Evolutionary conservation across 2,329 filamentous ascomycete genomes (phyloP), one percentile per base, ranked within the genome.

Genomic region (Ilyonectria robusta): DNA sequence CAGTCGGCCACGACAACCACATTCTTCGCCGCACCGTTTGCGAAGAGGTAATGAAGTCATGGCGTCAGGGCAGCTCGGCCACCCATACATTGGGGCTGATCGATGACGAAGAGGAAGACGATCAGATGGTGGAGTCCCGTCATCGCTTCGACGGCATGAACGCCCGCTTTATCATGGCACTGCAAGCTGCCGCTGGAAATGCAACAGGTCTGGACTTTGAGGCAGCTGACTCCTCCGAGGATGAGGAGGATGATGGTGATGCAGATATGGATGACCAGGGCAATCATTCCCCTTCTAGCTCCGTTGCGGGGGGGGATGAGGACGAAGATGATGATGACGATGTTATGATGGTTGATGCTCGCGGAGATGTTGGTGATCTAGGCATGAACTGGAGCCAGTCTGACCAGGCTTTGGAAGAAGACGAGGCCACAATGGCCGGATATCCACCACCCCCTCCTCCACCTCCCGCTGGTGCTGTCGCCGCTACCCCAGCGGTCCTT

Each of bases 11-110:
- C 35, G 94, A 99, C 76, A 89, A 91, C 68, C 86, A 93, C 66
- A 90, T 98, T 19, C 84, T 99, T 48, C 89, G 94, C 42, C 91
- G 90, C 58, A 90, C 92, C 7, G 89, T 99, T 44, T 99, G 96
- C 76, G 94, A 98, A 79, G 94, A 99, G 80, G 88, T 98, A 75
- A 89, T 99, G 67, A 92, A 91, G 72, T 89, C 93, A 1, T 99
- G 96, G 96, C 89, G 91, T 35, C 89, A 92, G 71, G 96, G 96
- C 6, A 98, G 96, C 77, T 88, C 89, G 62, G 96, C 92, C 7
- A 91, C 87, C 50, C 95, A 98, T 78, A 92, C 90, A 21, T 44
- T 76, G 21, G 80, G 81, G 4, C 46, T 82, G 7, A 84, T 83
- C 40, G 84, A 83, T 42, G 82, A 83, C 31, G 79, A 83, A 57